These are phyloP conservation scores for Vigna mungo DNA, from an alignment of 306 rosid species.

Conservation along the genomic window DNA sequence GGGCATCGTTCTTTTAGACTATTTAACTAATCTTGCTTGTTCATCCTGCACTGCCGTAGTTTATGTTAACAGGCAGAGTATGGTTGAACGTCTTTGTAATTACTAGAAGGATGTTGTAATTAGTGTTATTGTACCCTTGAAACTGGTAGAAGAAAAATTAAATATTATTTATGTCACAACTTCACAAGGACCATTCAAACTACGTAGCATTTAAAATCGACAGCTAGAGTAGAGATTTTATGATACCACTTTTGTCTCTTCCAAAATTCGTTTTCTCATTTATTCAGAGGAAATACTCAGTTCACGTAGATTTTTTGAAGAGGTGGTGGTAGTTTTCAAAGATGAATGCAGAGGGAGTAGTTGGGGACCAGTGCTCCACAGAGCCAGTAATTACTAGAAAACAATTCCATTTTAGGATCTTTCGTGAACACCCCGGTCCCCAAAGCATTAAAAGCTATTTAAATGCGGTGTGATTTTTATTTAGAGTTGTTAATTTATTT, in stretches of 20 bases:
- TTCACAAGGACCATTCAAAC: slow-evolving; percentile 24
- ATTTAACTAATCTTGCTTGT: slow-evolving; percentile 36
- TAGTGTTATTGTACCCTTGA: slow-evolving; percentile 37
- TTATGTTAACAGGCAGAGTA: slow-evolving; percentile 33
- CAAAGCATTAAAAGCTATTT: neutral
- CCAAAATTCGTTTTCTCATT: slow-evolving; percentile 1
- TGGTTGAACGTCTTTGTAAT: slow-evolving; percentile 47
- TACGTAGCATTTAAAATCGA: slow-evolving; percentile 18
- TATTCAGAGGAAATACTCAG: slow-evolving; percentile 3
- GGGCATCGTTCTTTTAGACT: slow-evolving; percentile 37
- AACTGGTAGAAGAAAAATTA: slow-evolving; percentile 34
- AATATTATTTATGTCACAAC: slow-evolving; percentile 25
- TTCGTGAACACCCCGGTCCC: neutral
- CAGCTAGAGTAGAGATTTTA: slow-evolving; percentile 3
- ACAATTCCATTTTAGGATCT: neutral
- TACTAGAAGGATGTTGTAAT: slow-evolving; percentile 41
- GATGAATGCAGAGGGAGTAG: neutral
- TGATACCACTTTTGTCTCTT: neutral
- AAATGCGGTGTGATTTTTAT: neutral
- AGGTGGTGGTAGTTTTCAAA: neutral
- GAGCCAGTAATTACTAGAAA: neutral
- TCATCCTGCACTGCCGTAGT: slow-evolving; percentile 39
- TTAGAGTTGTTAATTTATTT: neutral
- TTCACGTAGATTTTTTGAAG: neutral
- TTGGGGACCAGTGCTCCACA: neutral